phyloP scores from a whole-genome alignment of 1,284 basidiomycete genomes.

The Microbotryum intermedium region DNA sequence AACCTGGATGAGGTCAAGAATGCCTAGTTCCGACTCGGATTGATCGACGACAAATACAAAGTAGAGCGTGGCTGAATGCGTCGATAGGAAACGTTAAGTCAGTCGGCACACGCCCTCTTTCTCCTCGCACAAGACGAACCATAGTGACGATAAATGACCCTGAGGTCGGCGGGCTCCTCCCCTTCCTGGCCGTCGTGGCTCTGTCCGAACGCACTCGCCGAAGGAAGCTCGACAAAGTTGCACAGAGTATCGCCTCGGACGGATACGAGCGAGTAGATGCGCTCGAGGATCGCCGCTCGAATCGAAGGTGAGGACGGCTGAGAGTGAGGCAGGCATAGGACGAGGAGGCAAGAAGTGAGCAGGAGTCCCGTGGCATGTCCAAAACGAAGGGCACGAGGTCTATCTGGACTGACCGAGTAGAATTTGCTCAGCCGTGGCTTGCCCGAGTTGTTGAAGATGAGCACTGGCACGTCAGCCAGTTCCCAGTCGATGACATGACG shows the following conservation, averaged over 20 bases:
- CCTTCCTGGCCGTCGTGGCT: slow-evolving; percentile 4
- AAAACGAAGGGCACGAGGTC: slow-evolving; percentile 45
- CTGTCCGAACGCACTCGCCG: slow-evolving; percentile 13
- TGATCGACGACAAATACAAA: slow-evolving; percentile 95
- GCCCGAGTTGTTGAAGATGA: slow-evolving; percentile 64
- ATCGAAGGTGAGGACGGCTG: slow-evolving; percentile 51
- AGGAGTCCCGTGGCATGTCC: slow-evolving; percentile 56
- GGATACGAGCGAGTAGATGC: slow-evolving; percentile 30
- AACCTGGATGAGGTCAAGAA: slow-evolving; percentile 94
- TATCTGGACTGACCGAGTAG: slow-evolving; percentile 47
- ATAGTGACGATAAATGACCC: slow-evolving; percentile 44
- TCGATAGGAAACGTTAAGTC: slow-evolving; percentile 6
- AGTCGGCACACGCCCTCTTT: slow-evolving; percentile 1
- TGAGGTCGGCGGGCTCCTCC: slow-evolving; percentile 34
- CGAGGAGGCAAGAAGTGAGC: slow-evolving; percentile 55
- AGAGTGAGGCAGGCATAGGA: slow-evolving; percentile 42
- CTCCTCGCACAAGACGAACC: background rate
- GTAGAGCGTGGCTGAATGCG: slow-evolving; percentile 66
- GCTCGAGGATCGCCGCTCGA: slow-evolving; percentile 26
- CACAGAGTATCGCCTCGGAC: slow-evolving; percentile 33
- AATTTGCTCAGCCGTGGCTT: slow-evolving; percentile 91
- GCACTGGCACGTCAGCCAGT: slow-evolving; percentile 2
- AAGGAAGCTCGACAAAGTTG: slow-evolving; percentile 34
- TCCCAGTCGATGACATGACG: no score
- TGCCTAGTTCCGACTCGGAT: slow-evolving; percentile 90